Evolutionary conservation across 495 filamentous ascomycete species (phyloP), one percentile per base, ranked within the genome.

Genomic region (Aspergillus sparsus): DNA sequence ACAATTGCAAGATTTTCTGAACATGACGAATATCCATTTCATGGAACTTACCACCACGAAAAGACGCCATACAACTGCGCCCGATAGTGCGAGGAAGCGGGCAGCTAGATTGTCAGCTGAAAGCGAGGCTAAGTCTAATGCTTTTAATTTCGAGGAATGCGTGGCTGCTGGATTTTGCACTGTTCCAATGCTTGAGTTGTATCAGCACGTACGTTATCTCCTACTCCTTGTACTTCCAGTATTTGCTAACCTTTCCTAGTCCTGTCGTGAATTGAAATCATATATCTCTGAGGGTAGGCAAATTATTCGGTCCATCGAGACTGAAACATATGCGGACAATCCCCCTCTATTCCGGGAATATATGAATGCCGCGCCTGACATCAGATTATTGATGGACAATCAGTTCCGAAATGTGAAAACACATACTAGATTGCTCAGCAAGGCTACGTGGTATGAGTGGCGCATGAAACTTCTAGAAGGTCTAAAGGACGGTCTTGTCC

Each of bases 381-480:
- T 96, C 61, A 89, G 87, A 64, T 71, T 83, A 2, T 81, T 94
- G 49, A 93, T 98, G 88, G 93, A 98, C 73, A 93, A 89, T 60
- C 94, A 98, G 69, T 93, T 98, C 74, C 93, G 93, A 70, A 96
- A 96, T 61, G 87, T 95, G 67, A 97, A 97, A 77, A 95, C 91
- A 0, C 87, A 97, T 69, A 89, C 95, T 3, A 79, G 95, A 42
- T 79, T 95, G 6, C 81, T 90, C 11, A 97, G 93, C 76, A 96
- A 96, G 69, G 91, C 85, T 39, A 93, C 91, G 72, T 98, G 95
- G 95, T 98, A 98, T 69, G 88, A 92, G 68, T 98, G 95, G 95
- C 89, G 95, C 35, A 92, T 89, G 85, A 91, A 91, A 64, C 83
- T 97, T 31, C 85, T 97, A 11, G 87, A 89, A 21, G 91, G 90